Evolutionary conservation across 352 stramenopile genomes (phyloP).

Genomic region (Phytophthora fragariae): DNA sequence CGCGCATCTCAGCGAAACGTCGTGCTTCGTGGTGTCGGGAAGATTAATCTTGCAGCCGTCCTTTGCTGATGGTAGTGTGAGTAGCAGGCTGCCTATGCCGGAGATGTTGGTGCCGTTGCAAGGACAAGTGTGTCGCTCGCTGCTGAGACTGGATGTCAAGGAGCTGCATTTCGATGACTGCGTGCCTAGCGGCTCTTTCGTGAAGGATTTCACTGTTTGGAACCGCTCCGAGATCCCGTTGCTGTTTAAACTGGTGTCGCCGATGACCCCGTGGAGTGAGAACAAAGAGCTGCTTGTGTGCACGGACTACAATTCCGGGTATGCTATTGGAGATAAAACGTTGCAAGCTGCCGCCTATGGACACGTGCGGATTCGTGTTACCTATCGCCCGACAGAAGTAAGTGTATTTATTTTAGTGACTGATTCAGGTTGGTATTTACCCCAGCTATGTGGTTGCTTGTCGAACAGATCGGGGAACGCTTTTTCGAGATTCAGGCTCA

Average conservation of each 20-base stretch:
- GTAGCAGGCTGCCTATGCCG: conserved; percentile 42
- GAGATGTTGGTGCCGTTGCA: conserved; percentile 84
- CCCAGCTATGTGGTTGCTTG: conserved; percentile 6
- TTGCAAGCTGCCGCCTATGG: conserved; percentile 85
- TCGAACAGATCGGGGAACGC: conserved; percentile 73
- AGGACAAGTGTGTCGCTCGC: conserved; percentile 82
- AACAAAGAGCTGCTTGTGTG: conserved; percentile 80
- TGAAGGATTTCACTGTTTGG: conserved; percentile 92
- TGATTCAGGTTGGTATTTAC: conserved; percentile 20
- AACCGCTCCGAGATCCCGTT: conserved; percentile 91
- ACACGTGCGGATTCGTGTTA: conserved; percentile 87
- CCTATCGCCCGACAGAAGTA: conserved; percentile 85
- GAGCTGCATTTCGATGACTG: conserved; percentile 92
- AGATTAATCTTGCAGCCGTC: conserved; percentile 66
- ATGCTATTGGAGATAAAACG: conserved; percentile 82
- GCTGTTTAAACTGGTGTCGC: conserved; percentile 86
- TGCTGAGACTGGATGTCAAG: conserved; percentile 87
- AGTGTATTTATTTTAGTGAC: conserved; percentile 5
- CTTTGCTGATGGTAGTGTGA: conserved; percentile 40
- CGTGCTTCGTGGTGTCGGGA: conserved; percentile 75
- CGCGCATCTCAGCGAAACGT: conserved; percentile 85
- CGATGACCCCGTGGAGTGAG: conserved; percentile 68
- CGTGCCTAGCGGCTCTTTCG: conserved; percentile 85
- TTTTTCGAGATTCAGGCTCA: conserved; percentile 91
- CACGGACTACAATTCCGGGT: conserved; percentile 89